Conservation (phyloP, 2,329 filamentous ascomycete genomes). For the Chalaropsis ovoidea region DNA sequence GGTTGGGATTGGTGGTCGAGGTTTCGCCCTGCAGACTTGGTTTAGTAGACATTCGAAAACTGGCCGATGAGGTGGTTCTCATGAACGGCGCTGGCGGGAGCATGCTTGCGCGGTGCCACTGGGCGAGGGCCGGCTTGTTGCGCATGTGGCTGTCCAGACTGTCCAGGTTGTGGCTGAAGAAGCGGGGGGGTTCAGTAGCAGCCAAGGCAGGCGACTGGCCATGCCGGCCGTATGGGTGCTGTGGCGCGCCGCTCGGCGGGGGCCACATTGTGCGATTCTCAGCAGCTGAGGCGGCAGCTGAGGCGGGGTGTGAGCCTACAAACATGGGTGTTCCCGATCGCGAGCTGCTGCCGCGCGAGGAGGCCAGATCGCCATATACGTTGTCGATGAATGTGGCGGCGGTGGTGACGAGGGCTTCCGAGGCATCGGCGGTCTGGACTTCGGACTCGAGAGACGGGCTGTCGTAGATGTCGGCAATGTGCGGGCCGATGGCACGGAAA, state of each 20-base stretch:
- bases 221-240: not conserved
- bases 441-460: conserved; percentile 59
- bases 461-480: conserved; percentile 53
- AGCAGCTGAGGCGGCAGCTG: not conserved
- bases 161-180: not conserved
- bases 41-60: conserved; percentile 42
- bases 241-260: not conserved
- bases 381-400: conserved; percentile 70
- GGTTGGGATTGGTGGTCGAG: conserved; percentile 44
- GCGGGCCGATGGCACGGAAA: conserved; percentile 67
- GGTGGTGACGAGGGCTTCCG: conserved; percentile 66
- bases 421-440: conserved; percentile 64
- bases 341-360: conserved; percentile 47
- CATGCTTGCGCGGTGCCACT: conserved; percentile 4
- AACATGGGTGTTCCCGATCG: conserved; percentile 52
- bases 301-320: conserved; percentile 7
- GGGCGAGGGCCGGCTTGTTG: not conserved
- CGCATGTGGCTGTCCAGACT: not conserved
- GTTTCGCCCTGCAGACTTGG: conserved; percentile 41
- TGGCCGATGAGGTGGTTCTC: conserved; percentile 37
- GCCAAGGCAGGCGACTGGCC: not conserved
- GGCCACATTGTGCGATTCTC: not conserved
- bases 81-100: conserved; percentile 28
- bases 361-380: conserved; percentile 48
- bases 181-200: not conserved